Percentiles rank a stretch among this genome's conserved stretches.
These are phyloP conservation scores for Aspergillus funiculosus DNA, from an alignment of 495 filamentous ascomycete genomes.

Conservation along the genomic window DNA sequence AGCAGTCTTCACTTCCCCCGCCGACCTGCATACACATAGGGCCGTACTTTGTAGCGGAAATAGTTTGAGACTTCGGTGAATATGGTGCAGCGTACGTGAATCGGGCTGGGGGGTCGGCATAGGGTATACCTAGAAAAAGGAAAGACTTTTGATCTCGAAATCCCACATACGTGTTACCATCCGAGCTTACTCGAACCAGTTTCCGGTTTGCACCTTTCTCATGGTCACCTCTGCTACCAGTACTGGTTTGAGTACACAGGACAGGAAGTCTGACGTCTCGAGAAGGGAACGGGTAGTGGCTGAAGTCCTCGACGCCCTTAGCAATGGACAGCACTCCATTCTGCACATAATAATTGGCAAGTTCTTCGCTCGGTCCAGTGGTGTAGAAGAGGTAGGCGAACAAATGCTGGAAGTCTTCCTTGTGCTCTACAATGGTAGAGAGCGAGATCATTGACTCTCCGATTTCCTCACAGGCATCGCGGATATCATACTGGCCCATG, in stretches of 20 bases:
- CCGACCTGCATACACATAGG: conserved; percentile 34
- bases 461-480: conserved; percentile 35
- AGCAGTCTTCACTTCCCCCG: conserved; percentile 36
- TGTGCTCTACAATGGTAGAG: conserved; percentile 28
- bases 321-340: conserved; percentile 27
- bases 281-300: conserved; percentile 15
- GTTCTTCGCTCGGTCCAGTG: conserved; percentile 3
- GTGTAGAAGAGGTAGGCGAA: conserved; percentile 37
- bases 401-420: conserved; percentile 29
- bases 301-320: conserved; percentile 11
- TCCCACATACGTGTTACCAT: conserved; percentile 38
- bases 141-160: conserved; percentile 44
- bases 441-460: conserved; percentile 37
- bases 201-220: conserved; percentile 15
- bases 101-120: conserved; percentile 36
- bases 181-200: conserved; percentile 27
- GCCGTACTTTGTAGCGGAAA: conserved; percentile 37
- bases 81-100: conserved; percentile 38
- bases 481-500: conserved; percentile 24
- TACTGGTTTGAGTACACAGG: conserved; percentile 41
- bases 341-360: conserved; percentile 22
- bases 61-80: conserved; percentile 29
- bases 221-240: conserved; percentile 6
- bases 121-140: conserved; percentile 45
- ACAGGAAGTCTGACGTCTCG: conserved; percentile 28